Evolutionary conservation across 106 monocot genomes (phyloP).

Genomic region (Allium fistulosum): DNA sequence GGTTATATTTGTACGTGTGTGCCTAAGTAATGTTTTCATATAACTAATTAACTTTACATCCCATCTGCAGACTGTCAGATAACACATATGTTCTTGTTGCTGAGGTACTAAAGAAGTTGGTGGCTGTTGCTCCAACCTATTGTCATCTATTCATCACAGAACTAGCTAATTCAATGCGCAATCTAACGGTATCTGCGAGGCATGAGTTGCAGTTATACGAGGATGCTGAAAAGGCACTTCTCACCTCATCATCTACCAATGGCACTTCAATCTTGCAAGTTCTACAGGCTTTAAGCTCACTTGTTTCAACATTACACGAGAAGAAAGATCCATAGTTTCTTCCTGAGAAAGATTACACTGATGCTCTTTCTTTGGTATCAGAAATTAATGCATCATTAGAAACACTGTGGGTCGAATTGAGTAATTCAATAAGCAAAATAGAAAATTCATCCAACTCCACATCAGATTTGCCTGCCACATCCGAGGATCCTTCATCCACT

Average conservation of each 20-base stretch:
- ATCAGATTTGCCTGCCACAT: constrained; percentile 29
- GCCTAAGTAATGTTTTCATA: background rate
- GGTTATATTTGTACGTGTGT: background rate
- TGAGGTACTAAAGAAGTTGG: constrained; percentile 81
- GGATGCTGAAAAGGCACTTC: constrained; percentile 71
- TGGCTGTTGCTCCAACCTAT: constrained; percentile 70
- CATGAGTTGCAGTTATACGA: constrained; percentile 66
- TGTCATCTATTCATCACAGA: constrained; percentile 80
- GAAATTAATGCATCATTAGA: constrained; percentile 76
- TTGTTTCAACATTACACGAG: constrained; percentile 57
- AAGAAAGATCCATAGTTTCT: constrained; percentile 53
- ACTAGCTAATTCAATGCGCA: constrained; percentile 77
- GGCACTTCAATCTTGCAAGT: constrained; percentile 87
- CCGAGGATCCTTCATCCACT: constrained; percentile 22
- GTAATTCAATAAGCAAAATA: constrained; percentile 83
- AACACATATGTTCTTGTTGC: constrained; percentile 83
- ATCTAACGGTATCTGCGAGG: constrained; percentile 53
- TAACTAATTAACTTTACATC: background rate
- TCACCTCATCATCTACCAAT: constrained; percentile 68
- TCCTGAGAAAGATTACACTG: constrained; percentile 45
- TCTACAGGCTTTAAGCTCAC: constrained; percentile 82
- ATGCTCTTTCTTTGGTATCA: constrained; percentile 61
- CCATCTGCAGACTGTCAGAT: constrained; percentile 72
- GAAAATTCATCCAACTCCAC: constrained; percentile 64
- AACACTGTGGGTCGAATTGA: constrained; percentile 81